Percentiles rank a stretch among this genome's conserved stretches.
Evolutionary conservation across 176 grass and related monocot species (phyloP).

Genomic region (Dendrocalamus sinicus): DNA sequence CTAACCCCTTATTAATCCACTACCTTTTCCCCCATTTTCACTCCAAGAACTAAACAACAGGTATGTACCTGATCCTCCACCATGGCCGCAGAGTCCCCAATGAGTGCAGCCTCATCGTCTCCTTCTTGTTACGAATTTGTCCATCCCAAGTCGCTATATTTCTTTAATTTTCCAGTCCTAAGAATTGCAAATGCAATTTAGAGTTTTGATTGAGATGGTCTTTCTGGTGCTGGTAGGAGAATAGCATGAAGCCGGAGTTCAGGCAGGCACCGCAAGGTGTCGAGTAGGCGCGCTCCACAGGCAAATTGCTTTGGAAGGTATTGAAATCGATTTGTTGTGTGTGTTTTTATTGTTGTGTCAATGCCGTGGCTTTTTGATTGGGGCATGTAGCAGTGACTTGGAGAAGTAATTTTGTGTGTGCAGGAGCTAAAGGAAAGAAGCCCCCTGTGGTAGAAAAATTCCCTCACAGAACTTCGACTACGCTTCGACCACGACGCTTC

Average conservation of each 20-base stretch:
- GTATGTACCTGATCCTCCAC: too few relatives aligned
- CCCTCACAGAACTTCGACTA: too few relatives aligned
- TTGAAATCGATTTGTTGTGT: not conserved
- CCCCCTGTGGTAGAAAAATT: too few relatives aligned
- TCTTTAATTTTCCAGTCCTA: too few relatives aligned
- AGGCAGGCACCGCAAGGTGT: slow-evolving; percentile 70
- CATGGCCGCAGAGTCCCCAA: too few relatives aligned
- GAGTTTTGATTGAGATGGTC: not conserved
- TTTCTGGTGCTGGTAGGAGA: slow-evolving; percentile 56
- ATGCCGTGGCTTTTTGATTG: not conserved
- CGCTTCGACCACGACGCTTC: too few relatives aligned
- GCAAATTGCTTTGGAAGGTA: slow-evolving; percentile 70
- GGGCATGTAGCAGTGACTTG: not conserved
- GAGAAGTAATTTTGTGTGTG: not conserved
- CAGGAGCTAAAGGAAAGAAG: not conserved
- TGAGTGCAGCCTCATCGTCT: too few relatives aligned
- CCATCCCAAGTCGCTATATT: too few relatives aligned
- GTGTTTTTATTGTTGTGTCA: not conserved
- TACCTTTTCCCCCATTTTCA: too few relatives aligned
- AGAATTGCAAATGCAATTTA: not conserved
- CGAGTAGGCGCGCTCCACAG: slow-evolving; percentile 71
- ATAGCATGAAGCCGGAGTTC: slow-evolving; percentile 66
- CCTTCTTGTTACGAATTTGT: too few relatives aligned
- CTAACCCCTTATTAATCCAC: too few relatives aligned
- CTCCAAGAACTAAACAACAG: too few relatives aligned